Evolutionary conservation across 2,329 filamentous ascomycete species (phyloP), one percentile per base, ranked within the genome.

Genomic region (Fusarium sp.): DNA sequence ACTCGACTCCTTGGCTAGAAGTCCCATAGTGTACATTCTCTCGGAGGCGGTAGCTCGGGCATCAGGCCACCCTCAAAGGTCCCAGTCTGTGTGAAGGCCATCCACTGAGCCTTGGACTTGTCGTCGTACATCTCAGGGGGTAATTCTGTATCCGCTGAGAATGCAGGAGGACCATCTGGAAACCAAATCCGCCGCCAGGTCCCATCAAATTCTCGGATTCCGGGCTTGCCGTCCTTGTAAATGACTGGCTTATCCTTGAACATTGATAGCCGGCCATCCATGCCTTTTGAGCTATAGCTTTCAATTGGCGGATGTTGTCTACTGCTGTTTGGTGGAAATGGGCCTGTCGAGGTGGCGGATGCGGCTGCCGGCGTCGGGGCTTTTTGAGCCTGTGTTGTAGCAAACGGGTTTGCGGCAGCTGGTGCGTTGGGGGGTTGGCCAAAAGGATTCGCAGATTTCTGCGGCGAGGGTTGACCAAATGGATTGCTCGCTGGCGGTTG

Each of bases 41-140:
- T 86, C 81, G 91, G 91, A 0, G 95, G 95, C 26, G 95, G 93
- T 50, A 94, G 83, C 75, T 92, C 87, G 0, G 95, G 95, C 83
- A 97, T 92, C 12, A 91, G 77, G 1, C 91, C 92, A 39, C 90
- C 90, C 45, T 88, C 86, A 80, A 97, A 97, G 36, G 80, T 82
- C 1, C 93, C 93, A 26, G 88, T 89, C 71, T 89, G 85, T 50
- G 87, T 84, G 78, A 95, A 91, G 48, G 87, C 85, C 65, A 85
- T 84, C 83, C 95, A 97, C 50, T 89, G 87, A 41, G 85, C 85
- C 77, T 89, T 89, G 26, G 89, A 87, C 64, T 86, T 87, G 5
- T 90, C 86, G 26, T 89, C 86, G 70, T 93, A 93, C 41, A 79
- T 68, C 12, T 88, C 86, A 4, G 85, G 81, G 0, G 86, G 86